A percentile compares a stretch with the other conserved stretches of the same genome.
Evolutionary conservation across 768 basidiomycete genomes (phyloP).

Genomic region (Trichaptum fuscoviolaceum): DNA sequence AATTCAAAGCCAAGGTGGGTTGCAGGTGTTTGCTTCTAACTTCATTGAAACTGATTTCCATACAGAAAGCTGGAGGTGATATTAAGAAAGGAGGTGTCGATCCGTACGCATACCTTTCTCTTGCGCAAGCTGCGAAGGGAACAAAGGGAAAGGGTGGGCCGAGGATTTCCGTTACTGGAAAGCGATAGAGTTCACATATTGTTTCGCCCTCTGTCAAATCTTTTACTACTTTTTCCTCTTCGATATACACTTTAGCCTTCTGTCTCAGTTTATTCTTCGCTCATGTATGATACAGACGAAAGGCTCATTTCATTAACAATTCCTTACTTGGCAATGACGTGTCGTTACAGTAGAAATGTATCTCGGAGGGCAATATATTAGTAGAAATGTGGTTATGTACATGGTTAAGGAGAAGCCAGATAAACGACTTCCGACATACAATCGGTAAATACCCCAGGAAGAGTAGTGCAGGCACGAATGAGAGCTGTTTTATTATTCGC

Average conservation of each 20-base stretch:
- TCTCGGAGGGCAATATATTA: background rate
- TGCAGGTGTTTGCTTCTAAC: constrained; percentile 1
- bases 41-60: constrained; percentile 11
- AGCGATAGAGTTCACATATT: constrained; percentile 24
- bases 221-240: background rate
- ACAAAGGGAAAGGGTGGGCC: constrained; percentile 37
- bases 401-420: background rate
- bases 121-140: constrained; percentile 78
- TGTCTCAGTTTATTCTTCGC: background rate
- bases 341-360: too few relatives aligned
- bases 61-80: constrained; percentile 91
- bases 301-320: background rate
- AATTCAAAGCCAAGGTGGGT: constrained; percentile 94
- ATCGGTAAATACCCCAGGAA: background rate
- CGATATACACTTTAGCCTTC: too few relatives aligned
- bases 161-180: constrained; percentile 58
- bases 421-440: background rate
- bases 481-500: background rate
- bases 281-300: background rate
- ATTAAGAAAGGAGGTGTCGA: constrained; percentile 82
- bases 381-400: background rate
- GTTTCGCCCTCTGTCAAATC: background rate
- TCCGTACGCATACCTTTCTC: constrained; percentile 87
- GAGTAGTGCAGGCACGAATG: background rate
- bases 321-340: too few relatives aligned